Conservation (phyloP, 148 eudicot species). For the Chenopodium quinoa region DNA sequence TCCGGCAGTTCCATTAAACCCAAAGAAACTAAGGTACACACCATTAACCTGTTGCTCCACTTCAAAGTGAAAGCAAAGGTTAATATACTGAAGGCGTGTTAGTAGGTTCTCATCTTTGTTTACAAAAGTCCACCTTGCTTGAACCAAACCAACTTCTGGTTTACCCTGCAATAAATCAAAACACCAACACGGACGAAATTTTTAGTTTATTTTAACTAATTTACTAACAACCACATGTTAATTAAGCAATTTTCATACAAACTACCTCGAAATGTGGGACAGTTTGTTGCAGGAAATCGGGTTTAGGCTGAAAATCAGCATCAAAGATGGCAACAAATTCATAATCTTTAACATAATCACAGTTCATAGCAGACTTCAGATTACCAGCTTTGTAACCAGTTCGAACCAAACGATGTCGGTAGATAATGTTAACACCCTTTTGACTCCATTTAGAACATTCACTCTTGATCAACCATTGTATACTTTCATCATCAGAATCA, state of each 20-base stretch:
- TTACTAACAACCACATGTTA: background rate
- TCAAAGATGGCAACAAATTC: constrained; percentile 81
- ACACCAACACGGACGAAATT: constrained; percentile 5
- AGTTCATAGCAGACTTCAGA: constrained; percentile 75
- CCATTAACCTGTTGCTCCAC: constrained; percentile 91
- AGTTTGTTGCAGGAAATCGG: constrained; percentile 59
- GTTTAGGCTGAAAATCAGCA: constrained; percentile 76
- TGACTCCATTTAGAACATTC: constrained; percentile 63
- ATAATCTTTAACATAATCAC: constrained; percentile 68
- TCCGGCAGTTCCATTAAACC: constrained; percentile 91
- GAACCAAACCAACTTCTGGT: constrained; percentile 74
- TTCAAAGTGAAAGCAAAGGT: constrained; percentile 79
- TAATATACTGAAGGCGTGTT: constrained; percentile 70
- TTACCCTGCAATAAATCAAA: constrained; percentile 42
- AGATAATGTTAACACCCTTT: constrained; percentile 59
- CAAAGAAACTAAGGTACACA: constrained; percentile 67
- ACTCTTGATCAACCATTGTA: constrained; percentile 55
- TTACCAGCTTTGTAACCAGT: constrained; percentile 80
- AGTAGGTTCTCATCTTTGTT: constrained; percentile 79
- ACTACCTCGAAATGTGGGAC: constrained; percentile 71
- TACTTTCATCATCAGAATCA: constrained; percentile 62
- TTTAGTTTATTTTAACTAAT: constrained; percentile 14
- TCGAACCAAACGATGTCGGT: constrained; percentile 58
- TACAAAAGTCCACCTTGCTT: constrained; percentile 80
- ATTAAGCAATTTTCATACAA: background rate